These are phyloP conservation scores for Fraxinus floribunda DNA, from an alignment of 305 asterid genomes.

Conservation along the genomic window DNA sequence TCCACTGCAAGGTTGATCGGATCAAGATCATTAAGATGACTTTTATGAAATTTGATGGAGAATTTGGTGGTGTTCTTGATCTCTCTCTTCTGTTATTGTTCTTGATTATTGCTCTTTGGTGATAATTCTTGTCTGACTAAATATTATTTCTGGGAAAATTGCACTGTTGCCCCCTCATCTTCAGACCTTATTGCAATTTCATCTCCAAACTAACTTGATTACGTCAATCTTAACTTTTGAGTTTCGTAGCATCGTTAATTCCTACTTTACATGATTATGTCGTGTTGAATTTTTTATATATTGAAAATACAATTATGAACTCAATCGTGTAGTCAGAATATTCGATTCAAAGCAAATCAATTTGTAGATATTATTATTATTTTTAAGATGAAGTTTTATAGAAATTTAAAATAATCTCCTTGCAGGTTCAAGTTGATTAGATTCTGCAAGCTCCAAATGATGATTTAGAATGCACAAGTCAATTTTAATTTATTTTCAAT, in stretches of 20 bases:
- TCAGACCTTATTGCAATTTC: not conserved
- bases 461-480: not conserved
- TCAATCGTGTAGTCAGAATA: not conserved
- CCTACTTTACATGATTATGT: not conserved
- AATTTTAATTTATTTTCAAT: too few relatives aligned
- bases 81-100: not conserved
- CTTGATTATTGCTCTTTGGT: not conserved
- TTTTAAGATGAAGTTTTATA: not conserved
- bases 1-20: conserved; percentile 17
- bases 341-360: not conserved
- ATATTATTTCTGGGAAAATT: not conserved
- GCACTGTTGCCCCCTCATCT: not conserved
- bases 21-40: conserved; percentile 8
- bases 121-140: not conserved
- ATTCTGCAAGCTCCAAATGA: not conserved
- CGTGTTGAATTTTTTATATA: not conserved
- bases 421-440: not conserved
- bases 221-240: not conserved
- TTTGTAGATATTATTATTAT: not conserved
- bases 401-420: not conserved
- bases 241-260: not conserved
- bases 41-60: not conserved
- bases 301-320: not conserved
- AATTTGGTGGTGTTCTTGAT: not conserved
- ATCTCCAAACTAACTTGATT: not conserved